phyloP scores from a whole-genome alignment of 73 alveolate species.

The Symbiodinium natans region DNA sequence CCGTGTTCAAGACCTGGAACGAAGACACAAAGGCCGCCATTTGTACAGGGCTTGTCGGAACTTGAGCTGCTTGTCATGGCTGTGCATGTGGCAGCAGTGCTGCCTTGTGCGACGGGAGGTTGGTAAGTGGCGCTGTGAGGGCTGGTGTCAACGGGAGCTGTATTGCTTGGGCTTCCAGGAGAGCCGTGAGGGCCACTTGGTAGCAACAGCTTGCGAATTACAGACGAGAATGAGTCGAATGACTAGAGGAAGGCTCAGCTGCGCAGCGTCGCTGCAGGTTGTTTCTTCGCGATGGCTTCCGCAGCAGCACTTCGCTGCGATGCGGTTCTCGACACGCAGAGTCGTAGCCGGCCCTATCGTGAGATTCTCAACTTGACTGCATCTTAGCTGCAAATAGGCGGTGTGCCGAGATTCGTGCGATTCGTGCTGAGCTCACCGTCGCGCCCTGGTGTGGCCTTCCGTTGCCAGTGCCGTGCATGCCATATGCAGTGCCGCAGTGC shows the following conservation, averaged over 20 bases:
- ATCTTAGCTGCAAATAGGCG: not conserved
- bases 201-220: not conserved
- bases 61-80: no score
- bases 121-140: not conserved
- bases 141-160: not conserved
- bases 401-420: no score
- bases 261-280: not conserved
- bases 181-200: slow-evolving; percentile 26
- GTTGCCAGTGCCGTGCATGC: no score
- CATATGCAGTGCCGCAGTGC: no score
- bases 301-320: not conserved
- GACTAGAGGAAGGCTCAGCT: no score
- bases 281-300: not conserved
- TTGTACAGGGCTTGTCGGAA: not conserved
- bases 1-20: not conserved
- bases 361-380: not conserved
- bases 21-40: not conserved
- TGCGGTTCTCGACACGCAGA: not conserved
- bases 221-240: no score
- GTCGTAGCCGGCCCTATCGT: not conserved
- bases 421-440: no score
- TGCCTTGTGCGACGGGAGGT: no score
- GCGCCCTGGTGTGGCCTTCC: no score
- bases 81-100: no score
- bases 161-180: slow-evolving; percentile 13